These are phyloP conservation scores for Sanghuangporus sanghuang DNA, from an alignment of 1,284 basidiomycete species.

Conservation along the genomic window DNA sequence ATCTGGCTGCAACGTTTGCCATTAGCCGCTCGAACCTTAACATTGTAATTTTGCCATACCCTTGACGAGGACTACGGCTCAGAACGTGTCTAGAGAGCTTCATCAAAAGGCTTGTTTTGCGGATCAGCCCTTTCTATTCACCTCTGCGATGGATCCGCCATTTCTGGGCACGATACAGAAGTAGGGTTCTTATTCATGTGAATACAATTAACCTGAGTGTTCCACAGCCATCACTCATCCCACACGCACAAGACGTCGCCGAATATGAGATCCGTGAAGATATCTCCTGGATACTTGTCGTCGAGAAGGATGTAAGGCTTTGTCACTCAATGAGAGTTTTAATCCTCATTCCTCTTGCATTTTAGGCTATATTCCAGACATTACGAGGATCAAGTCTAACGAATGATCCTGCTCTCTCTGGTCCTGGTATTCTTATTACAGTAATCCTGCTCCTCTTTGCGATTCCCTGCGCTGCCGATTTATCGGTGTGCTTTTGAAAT, in stretches of 20 bases:
- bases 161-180: conserved; percentile 51
- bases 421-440: conserved; percentile 67
- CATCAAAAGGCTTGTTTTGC: conserved; percentile 81
- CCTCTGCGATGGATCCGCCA: conserved; percentile 47
- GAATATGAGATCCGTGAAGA: conserved; percentile 47
- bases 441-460: conserved; percentile 30
- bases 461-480: not conserved
- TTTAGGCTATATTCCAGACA: conserved; percentile 84
- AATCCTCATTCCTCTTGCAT: not conserved
- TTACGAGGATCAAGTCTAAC: conserved; percentile 57
- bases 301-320: conserved; percentile 81
- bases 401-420: conserved; percentile 41
- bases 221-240: conserved; percentile 67
- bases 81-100: conserved; percentile 56
- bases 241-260: conserved; percentile 64
- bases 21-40: conserved; percentile 72
- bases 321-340: not conserved
- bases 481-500: not conserved
- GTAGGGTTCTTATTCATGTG: conserved; percentile 31
- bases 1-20: conserved; percentile 77
- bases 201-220: not conserved
- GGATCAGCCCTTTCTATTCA: conserved; percentile 59
- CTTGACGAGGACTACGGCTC: conserved; percentile 16
- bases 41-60: conserved; percentile 45
- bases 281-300: conserved; percentile 73